phyloP scores from a whole-genome alignment of 75 land plant species.

The Larix kaempferi region DNA sequence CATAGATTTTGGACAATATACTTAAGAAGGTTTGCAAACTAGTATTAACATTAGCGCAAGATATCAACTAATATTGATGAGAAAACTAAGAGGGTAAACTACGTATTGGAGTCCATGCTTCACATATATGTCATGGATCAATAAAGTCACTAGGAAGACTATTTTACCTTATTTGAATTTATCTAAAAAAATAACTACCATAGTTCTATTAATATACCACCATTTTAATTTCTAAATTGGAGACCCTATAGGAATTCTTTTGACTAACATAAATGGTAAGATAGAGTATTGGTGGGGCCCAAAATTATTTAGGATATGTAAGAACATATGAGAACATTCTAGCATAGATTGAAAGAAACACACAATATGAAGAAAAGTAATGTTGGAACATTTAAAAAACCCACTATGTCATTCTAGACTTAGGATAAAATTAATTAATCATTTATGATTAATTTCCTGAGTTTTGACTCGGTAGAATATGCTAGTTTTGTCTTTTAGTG shows the following conservation, averaged over 20 bases:
- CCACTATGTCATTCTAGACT: too few relatives aligned
- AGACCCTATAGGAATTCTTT: neutral
- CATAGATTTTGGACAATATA: neutral
- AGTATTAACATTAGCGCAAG: neutral
- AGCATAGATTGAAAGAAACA: neutral
- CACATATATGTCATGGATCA: neutral
- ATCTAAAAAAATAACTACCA: constrained; percentile 16
- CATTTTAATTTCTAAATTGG: constrained; percentile 3
- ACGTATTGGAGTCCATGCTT: constrained; percentile 4
- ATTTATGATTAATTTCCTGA: too few relatives aligned
- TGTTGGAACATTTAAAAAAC: too few relatives aligned
- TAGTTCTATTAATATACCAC: neutral
- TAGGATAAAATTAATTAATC: too few relatives aligned
- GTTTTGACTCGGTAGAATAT: too few relatives aligned
- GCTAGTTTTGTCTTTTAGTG: too few relatives aligned
- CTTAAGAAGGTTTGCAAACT: neutral
- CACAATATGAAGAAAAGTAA: neutral
- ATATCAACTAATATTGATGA: neutral
- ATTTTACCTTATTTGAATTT: constrained; percentile 12
- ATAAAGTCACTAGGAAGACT: constrained; percentile 1
- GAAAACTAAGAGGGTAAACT: constrained; percentile 4
- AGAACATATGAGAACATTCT: neutral
- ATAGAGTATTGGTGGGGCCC: neutral
- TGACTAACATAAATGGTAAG: neutral
- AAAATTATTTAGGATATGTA: neutral